These are phyloP conservation scores for Phlyctochytrium planicorne DNA, from an alignment of 192 early-diverging fungal genomes.

Conservation along the genomic window DNA sequence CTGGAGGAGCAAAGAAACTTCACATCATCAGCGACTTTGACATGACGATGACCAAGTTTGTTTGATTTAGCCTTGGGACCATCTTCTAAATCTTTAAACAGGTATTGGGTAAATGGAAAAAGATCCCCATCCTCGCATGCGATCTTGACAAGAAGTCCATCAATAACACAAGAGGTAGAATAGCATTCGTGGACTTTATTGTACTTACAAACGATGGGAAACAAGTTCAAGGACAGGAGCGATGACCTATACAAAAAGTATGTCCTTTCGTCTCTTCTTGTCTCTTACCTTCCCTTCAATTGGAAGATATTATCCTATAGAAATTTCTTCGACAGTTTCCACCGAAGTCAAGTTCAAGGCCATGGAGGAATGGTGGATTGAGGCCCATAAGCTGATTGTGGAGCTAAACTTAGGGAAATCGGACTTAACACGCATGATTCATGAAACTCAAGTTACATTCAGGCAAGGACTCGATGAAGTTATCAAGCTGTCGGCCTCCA, in stretches of 20 bases:
- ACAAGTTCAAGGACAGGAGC: conserved; percentile 42
- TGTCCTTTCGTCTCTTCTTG: too few species aligned
- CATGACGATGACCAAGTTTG: conserved; percentile 67
- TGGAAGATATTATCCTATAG: conserved; percentile 74
- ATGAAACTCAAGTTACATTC: conserved; percentile 44
- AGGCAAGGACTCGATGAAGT: conserved; percentile 46
- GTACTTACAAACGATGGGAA: neutral
- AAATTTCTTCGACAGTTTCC: conserved; percentile 50
- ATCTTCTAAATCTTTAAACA: neutral
- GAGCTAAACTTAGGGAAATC: conserved; percentile 45
- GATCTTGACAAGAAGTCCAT: conserved; percentile 34
- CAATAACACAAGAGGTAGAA: conserved; percentile 39
- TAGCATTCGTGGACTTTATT: neutral
- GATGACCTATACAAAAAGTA: conserved; percentile 53
- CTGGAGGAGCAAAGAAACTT: conserved; percentile 46
- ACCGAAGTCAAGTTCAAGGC: conserved; percentile 58
- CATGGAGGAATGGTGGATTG: conserved; percentile 73
- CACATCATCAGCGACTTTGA: conserved; percentile 72
- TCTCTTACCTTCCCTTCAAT: neutral
- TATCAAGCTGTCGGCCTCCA: conserved; percentile 27
- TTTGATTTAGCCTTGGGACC: conserved; percentile 3
- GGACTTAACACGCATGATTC: conserved; percentile 53
- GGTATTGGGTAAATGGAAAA: conserved; percentile 16
- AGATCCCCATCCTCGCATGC: conserved; percentile 48
- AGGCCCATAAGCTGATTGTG: conserved; percentile 58